A percentile compares a stretch with the other conserved stretches of the same genome.
Evolutionary conservation across 768 basidiomycete genomes (phyloP).

Genomic region (Auriscalpium orientale): DNA sequence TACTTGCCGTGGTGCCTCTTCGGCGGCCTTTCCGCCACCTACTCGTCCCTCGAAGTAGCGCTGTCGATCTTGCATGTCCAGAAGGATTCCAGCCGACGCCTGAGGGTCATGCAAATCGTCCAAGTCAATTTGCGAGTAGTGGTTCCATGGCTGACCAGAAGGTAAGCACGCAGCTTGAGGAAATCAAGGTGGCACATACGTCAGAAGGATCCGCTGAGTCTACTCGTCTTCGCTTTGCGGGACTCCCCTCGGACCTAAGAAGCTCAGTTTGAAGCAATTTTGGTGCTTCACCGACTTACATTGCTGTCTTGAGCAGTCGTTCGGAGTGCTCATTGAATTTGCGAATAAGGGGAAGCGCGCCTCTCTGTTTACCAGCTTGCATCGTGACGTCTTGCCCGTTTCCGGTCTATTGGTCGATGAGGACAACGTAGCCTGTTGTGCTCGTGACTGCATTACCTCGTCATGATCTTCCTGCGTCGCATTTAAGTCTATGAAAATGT

Average conservation of each 20-base stretch:
- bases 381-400: slow-evolving; percentile 90
- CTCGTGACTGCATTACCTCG: slow-evolving; percentile 42
- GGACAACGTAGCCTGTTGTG: not conserved
- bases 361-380: slow-evolving; percentile 87
- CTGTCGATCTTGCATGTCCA: slow-evolving; percentile 84
- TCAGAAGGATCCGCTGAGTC: slow-evolving; percentile 31
- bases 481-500: slow-evolving; percentile 75
- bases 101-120: slow-evolving; percentile 77
- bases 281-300: slow-evolving; percentile 36
- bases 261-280: not conserved
- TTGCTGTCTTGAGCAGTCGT: slow-evolving; percentile 69
- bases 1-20: slow-evolving; percentile 17
- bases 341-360: slow-evolving; percentile 85
- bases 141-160: slow-evolving; percentile 15
- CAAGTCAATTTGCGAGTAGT: slow-evolving; percentile 63
- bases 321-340: slow-evolving; percentile 99
- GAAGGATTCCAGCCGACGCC: slow-evolving; percentile 55
- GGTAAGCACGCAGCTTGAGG: too few relatives aligned
- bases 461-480: slow-evolving; percentile 89
- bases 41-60: slow-evolving; percentile 70
- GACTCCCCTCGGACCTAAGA: slow-evolving; percentile 38
- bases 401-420: slow-evolving; percentile 50
- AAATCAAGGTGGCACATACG: slow-evolving; percentile 24
- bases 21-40: slow-evolving; percentile 11
- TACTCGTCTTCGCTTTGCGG: slow-evolving; percentile 54